A percentile compares a stretch with the other conserved stretches of the same genome.
Conservation (phyloP, 1,284 basidiomycete species). For the Boletus austroedulis region DNA sequence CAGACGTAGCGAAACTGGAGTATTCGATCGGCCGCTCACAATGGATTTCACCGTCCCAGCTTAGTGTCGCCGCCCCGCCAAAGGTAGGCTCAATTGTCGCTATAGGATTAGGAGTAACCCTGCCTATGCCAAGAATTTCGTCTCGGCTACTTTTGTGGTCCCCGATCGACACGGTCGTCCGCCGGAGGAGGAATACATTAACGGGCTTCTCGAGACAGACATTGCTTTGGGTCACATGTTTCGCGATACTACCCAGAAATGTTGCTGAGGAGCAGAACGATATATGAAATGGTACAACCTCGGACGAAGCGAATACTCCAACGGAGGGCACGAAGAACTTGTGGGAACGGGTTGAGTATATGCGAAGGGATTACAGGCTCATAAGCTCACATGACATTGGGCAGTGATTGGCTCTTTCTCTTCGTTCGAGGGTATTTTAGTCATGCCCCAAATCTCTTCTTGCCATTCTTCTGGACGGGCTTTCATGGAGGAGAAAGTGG, state of each 20-base stretch:
- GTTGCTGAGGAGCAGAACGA: slow-evolving; percentile 49
- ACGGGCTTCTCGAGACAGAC: slow-evolving; percentile 25
- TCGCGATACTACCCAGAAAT: slow-evolving; percentile 44
- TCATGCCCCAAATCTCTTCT: slow-evolving; percentile 47
- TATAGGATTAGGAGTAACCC: slow-evolving; percentile 17
- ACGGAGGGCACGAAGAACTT: slow-evolving; percentile 45
- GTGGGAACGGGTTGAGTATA: slow-evolving; percentile 1
- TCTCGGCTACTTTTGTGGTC: slow-evolving; percentile 15
- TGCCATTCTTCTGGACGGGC: slow-evolving; percentile 60
- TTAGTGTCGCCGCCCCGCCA: slow-evolving; percentile 15
- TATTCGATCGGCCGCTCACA: slow-evolving; percentile 34
- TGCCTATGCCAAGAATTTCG: slow-evolving; percentile 31
- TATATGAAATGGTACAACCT: slow-evolving; percentile 60
- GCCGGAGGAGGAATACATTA: slow-evolving; percentile 33
- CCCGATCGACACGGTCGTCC: slow-evolving; percentile 24
- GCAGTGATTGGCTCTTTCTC: slow-evolving; percentile 29
- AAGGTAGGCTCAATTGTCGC: slow-evolving; percentile 13
- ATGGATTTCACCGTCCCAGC: slow-evolving; percentile 47
- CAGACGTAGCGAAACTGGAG: slow-evolving; percentile 41
- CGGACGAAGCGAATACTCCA: slow-evolving; percentile 50
- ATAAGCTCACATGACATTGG: slow-evolving; percentile 48
- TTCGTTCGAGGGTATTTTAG: slow-evolving; percentile 23
- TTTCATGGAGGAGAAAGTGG: slow-evolving; percentile 51
- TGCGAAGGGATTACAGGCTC: neutral
- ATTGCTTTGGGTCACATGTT: slow-evolving; percentile 22